Evolutionary conservation across 805 yeast species (phyloP).

Genomic region (Komagataella populi): DNA sequence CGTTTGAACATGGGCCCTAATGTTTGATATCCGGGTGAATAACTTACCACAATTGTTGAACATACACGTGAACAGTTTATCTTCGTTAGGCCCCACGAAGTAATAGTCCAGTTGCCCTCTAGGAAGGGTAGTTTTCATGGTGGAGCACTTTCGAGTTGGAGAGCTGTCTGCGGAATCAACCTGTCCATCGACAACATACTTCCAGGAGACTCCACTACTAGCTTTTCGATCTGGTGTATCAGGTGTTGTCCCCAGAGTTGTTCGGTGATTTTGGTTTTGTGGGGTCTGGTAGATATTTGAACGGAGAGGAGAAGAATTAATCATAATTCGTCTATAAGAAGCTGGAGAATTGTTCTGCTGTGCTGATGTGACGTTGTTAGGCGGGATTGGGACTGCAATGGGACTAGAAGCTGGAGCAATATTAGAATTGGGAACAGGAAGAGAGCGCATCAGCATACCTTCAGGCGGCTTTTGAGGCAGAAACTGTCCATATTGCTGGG

Average conservation of each 20-base stretch:
- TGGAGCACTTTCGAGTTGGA: conserved; percentile 30
- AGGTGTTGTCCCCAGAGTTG: background rate
- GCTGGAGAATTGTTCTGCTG: background rate
- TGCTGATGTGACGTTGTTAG: background rate
- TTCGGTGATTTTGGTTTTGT: conserved; percentile 3
- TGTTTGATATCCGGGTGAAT: conserved; percentile 82
- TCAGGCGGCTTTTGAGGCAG: background rate
- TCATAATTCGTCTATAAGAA: background rate
- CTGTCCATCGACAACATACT: conserved; percentile 19
- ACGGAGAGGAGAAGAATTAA: background rate
- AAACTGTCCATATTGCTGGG: background rate
- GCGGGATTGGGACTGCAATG: background rate
- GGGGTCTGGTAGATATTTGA: background rate
- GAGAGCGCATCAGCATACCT: background rate
- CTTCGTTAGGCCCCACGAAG: conserved; percentile 66
- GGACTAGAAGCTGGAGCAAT: background rate
- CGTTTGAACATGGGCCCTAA: conserved; percentile 91
- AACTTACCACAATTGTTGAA: conserved; percentile 69
- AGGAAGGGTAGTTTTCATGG: conserved; percentile 60
- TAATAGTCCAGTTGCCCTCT: conserved; percentile 82
- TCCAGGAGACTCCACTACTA: conserved; percentile 3
- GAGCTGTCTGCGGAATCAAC: conserved; percentile 23
- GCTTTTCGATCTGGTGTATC: background rate
- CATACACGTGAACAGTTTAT: conserved; percentile 60
- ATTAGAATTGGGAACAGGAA: background rate